These are phyloP conservation scores for Acacia concinna DNA, from an alignment of 331 rosid genomes.

Conservation along the genomic window DNA sequence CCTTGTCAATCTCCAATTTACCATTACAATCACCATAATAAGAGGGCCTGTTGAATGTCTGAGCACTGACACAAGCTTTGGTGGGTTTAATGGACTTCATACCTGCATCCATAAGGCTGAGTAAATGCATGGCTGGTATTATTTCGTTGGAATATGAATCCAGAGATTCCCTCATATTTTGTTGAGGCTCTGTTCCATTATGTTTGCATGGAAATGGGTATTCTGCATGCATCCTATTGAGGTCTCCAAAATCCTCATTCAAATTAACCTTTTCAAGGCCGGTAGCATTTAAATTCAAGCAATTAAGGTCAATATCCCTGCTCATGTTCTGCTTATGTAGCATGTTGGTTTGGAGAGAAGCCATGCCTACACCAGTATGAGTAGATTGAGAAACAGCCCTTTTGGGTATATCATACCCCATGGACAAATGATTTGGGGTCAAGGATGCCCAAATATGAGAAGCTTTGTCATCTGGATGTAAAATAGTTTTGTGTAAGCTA, in stretches of 20 bases:
- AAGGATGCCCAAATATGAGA: constrained; percentile 43
- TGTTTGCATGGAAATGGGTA: constrained; percentile 34
- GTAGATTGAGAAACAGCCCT: constrained; percentile 47
- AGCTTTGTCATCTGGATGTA: constrained; percentile 40
- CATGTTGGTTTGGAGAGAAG: constrained; percentile 32
- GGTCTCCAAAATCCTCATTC: constrained; percentile 38
- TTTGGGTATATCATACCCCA: constrained; percentile 38
- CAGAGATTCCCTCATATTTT: constrained; percentile 36
- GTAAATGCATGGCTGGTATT: constrained; percentile 77
- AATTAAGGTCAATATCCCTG: constrained; percentile 40
- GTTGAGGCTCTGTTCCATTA: constrained; percentile 45
- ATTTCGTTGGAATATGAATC: constrained; percentile 67
- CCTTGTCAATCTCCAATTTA: constrained; percentile 41
- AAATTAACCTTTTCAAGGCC: constrained; percentile 42
- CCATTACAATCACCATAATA: constrained; percentile 38
- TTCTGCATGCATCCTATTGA: constrained; percentile 47
- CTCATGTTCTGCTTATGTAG: constrained; percentile 38
- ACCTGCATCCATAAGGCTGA: constrained; percentile 69
- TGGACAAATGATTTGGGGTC: constrained; percentile 32
- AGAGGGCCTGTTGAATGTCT: constrained; percentile 40
- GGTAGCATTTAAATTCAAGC: constrained; percentile 34
- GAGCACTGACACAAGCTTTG: constrained; percentile 36
- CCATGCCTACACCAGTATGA: constrained; percentile 17
- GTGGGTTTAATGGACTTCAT: constrained; percentile 48
- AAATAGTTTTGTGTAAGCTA: constrained; percentile 36